Evolutionary conservation across 108 stramenopile species (phyloP), one percentile per base, ranked within the genome.

Genomic region (Nitzschia putrida): DNA sequence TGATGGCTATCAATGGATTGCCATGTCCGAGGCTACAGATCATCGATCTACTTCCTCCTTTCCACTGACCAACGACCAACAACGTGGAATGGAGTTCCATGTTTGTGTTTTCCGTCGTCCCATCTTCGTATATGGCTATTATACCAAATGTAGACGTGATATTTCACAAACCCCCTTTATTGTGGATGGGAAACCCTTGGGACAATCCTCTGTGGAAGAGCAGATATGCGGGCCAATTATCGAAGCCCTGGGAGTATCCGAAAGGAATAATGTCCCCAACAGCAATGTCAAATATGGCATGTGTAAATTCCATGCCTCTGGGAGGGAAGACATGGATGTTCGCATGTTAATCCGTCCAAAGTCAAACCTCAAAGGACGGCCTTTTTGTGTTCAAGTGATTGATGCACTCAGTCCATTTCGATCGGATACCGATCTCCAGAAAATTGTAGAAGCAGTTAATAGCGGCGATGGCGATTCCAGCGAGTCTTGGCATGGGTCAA

Each of bases 251-350:
- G 91, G 91, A 8, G 79, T 93, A 51, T 89, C 91, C 0, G 71
- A 40, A 0, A 59, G 29, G 21, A 92, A 89, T 60, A 91, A 91
- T 67, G 16, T 60, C 0, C 47, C 58, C 16, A 41, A 40, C 16
- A 34, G 45, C 24, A 41, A 60, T 12, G 64, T 85, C 21, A 74
- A 85, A 43, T 93, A 79, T 64, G 91, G 91, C 10, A 81, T 82
- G 85, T 72, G 70, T 51, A 92, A 92, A 61, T 92, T 96, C 57
- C 95, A 96, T 80, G 91, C 86, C 2, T 88, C 85, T 26, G 95
- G 95, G 34, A 69, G 95, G 49, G 95, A 96, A 66, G 95, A 96
- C 65, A 85, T 93, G 80, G 91, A 96, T 69, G 95, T 96, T 12
- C 69, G 91, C n/a, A 93, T 93, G 90, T 52, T 92, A 13, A 42